phyloP scores from a whole-genome alignment of 73 alveolate genomes.

The Paraurostyla sp. region DNA sequence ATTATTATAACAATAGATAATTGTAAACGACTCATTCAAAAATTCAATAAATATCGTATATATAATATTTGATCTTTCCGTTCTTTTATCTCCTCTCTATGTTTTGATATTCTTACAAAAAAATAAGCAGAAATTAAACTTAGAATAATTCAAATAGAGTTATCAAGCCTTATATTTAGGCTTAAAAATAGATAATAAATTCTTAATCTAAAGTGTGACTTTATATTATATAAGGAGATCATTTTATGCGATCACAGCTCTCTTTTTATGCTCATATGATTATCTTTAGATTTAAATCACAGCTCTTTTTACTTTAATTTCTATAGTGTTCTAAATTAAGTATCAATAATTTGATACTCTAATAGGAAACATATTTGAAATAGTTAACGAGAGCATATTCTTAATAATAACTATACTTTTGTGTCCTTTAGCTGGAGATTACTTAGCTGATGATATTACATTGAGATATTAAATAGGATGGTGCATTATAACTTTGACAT shows the following conservation, averaged over 20 bases:
- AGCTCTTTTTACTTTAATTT: not conserved
- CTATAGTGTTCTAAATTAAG: not conserved
- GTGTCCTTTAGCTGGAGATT: not conserved
- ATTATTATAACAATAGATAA: too few relatives aligned
- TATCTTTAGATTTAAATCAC: not conserved
- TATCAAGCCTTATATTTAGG: constrained; percentile 1
- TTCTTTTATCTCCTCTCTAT: not conserved
- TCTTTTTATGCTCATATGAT: not conserved
- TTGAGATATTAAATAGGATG: constrained; percentile 1
- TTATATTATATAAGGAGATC: not conserved
- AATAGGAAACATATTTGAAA: not conserved
- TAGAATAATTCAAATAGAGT: not conserved
- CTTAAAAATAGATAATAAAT: not conserved
- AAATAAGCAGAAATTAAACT: not conserved
- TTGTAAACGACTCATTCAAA: too few relatives aligned
- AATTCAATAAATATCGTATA: not conserved
- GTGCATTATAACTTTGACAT: not conserved
- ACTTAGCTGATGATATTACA: not conserved
- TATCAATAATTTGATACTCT: not conserved
- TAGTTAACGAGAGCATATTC: not conserved
- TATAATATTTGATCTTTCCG: not conserved
- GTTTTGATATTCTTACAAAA: not conserved
- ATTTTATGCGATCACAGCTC: not conserved
- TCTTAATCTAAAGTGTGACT: not conserved
- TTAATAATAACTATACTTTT: not conserved